Percentiles rank a stretch among this genome's conserved stretches.
Evolutionary conservation across 176 grass and related monocot genomes (phyloP).

Genomic region (Tillandsia leiboldiana): DNA sequence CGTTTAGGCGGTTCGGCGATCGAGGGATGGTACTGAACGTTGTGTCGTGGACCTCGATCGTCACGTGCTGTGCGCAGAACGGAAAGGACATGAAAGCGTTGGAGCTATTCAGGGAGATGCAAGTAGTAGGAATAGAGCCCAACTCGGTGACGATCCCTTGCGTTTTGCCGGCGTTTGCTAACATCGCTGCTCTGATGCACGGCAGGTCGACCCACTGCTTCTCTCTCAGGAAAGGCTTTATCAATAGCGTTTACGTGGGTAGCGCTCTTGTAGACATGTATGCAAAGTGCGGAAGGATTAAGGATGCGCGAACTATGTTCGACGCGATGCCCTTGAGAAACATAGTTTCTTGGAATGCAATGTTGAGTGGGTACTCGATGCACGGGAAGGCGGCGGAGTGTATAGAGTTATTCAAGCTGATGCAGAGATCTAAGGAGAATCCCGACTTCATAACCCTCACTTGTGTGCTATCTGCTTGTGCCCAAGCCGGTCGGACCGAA

Average conservation of each 20-base stretch:
- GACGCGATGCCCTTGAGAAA: constrained; percentile 43
- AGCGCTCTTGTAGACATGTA: constrained; percentile 73
- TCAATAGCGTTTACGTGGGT: constrained; percentile 37
- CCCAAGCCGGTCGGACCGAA: constrained; percentile 47
- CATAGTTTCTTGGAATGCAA: constrained; percentile 71
- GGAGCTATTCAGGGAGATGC: constrained; percentile 66
- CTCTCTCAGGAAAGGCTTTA: constrained; percentile 38
- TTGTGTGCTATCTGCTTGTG: constrained; percentile 52
- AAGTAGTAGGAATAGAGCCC: constrained; percentile 40
- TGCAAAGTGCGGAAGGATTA: constrained; percentile 60
- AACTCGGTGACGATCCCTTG: constrained; percentile 69
- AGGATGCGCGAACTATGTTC: constrained; percentile 40
- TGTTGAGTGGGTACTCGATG: constrained; percentile 69
- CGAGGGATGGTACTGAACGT: constrained; percentile 42
- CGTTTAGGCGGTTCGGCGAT: constrained; percentile 36
- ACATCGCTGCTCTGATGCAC: constrained; percentile 51
- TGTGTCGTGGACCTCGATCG: constrained; percentile 70
- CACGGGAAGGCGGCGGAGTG: constrained; percentile 42
- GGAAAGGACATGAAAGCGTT: constrained; percentile 53
- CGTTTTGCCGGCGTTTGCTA: constrained; percentile 59
- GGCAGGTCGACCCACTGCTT: constrained; percentile 54
- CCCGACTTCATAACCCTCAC: constrained; percentile 56
- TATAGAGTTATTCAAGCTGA: constrained; percentile 33
- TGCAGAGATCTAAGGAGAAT: constrained; percentile 36
- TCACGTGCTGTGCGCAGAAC: constrained; percentile 55